These are phyloP conservation scores for Narthecium ossifragum DNA, from an alignment of 106 monocot species.

Conservation along the genomic window DNA sequence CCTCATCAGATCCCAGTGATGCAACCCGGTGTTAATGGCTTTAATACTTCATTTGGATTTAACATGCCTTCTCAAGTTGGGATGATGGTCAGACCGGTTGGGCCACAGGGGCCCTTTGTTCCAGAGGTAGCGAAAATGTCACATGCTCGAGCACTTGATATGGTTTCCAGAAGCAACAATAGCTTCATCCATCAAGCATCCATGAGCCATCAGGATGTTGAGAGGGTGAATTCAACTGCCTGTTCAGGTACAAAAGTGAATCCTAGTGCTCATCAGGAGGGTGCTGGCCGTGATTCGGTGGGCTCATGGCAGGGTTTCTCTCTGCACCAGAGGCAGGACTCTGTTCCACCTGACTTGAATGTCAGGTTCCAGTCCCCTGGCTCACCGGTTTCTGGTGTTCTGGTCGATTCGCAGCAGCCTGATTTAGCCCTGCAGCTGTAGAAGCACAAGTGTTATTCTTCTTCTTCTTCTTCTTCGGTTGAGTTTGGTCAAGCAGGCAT, in stretches of 20 bases:
- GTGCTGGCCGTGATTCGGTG: conserved; percentile 6
- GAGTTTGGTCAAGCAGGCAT: too few species aligned
- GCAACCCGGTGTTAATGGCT: conserved; percentile 26
- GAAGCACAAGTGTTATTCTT: too few species aligned
- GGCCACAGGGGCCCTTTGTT: background rate
- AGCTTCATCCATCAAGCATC: conserved; percentile 9
- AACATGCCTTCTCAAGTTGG: conserved; percentile 17
- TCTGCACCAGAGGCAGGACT: conserved; percentile 10
- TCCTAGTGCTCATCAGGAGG: background rate
- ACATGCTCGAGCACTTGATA: conserved; percentile 28
- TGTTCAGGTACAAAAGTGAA: conserved; percentile 2
- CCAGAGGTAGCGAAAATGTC: conserved; percentile 12
- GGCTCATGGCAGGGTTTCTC: conserved; percentile 17
- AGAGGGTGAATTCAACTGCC: background rate
- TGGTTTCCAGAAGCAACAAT: conserved; percentile 34
- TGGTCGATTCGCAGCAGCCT: conserved; percentile 33
- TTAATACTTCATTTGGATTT: conserved; percentile 17
- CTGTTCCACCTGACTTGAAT: conserved; percentile 49
- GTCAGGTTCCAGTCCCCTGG: conserved; percentile 55
- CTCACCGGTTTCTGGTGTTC: conserved; percentile 23
- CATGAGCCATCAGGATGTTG: conserved; percentile 20
- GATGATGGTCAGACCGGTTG: conserved; percentile 4
- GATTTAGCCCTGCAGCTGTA: too few species aligned
- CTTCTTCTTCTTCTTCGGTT: too few species aligned
- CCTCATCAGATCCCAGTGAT: conserved; percentile 14